Conservation (phyloP, 768 basidiomycete species). For the Boletus speciosus region DNA sequence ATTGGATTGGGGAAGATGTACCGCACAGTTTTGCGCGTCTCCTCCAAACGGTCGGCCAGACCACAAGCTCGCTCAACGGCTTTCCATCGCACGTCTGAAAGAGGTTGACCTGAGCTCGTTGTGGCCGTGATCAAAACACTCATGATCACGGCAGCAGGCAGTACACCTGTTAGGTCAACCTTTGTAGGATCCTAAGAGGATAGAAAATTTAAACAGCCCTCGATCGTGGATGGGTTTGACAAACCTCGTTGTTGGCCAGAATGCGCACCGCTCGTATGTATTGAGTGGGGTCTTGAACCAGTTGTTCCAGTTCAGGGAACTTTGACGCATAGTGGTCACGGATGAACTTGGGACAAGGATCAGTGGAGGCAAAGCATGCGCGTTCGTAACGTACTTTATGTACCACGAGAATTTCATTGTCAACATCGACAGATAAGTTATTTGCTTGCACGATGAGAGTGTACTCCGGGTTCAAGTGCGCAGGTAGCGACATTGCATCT, state of each 20-base stretch:
- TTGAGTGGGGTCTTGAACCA: slow-evolving; percentile 87
- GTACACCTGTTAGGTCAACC: slow-evolving; percentile 72
- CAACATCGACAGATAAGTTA: slow-evolving; percentile 96
- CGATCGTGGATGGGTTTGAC: slow-evolving; percentile 11
- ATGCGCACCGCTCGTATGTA: slow-evolving; percentile 89
- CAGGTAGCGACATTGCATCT: slow-evolving; percentile 73
- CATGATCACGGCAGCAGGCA: slow-evolving; percentile 91
- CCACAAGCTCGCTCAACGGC: slow-evolving; percentile 85
- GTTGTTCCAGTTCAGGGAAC: slow-evolving; percentile 95
- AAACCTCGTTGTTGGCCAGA: slow-evolving; percentile 78
- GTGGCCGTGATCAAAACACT: slow-evolving; percentile 95
- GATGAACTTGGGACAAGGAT: slow-evolving; percentile 65
- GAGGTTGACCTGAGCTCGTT: slow-evolving; percentile 74
- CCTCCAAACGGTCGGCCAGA: slow-evolving; percentile 84
- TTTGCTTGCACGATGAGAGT: slow-evolving; percentile 95
- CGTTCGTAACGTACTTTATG: slow-evolving; percentile 65
- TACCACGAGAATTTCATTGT: slow-evolving; percentile 95
- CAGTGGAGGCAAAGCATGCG: slow-evolving; percentile 5
- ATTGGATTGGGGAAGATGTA: neutral
- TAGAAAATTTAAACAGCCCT: neutral
- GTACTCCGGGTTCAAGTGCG: slow-evolving; percentile 93
- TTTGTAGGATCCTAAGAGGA: slow-evolving; percentile 74
- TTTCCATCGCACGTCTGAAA: slow-evolving; percentile 69
- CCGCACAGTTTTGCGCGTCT: slow-evolving; percentile 79
- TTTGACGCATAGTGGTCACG: slow-evolving; percentile 94